Evolutionary conservation across 495 filamentous ascomycete species (phyloP).

Genomic region (Amorphotheca resinae): DNA sequence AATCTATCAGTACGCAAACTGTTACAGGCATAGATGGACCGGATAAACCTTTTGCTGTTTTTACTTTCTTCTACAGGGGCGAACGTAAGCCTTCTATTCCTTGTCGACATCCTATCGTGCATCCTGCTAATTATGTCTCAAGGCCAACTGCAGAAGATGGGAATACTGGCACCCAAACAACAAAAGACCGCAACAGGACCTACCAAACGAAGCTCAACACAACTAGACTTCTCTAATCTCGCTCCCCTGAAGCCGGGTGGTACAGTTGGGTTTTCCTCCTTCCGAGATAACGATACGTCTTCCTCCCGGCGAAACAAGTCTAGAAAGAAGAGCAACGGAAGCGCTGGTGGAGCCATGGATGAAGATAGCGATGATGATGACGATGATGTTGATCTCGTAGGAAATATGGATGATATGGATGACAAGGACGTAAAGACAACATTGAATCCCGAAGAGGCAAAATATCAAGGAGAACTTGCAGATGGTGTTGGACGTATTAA

Average conservation of each 20-base stretch:
- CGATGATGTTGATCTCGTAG: conserved; percentile 38
- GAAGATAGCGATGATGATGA: conserved; percentile 66
- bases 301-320: conserved; percentile 38
- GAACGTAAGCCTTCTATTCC: conserved; percentile 65
- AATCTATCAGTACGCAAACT: conserved; percentile 94
- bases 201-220: conserved; percentile 60
- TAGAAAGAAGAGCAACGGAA: conserved; percentile 42
- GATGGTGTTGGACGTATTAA: conserved; percentile 88
- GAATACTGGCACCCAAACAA: conserved; percentile 57
- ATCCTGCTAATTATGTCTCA: conserved; percentile 8
- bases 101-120: not conserved
- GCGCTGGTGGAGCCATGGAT: conserved; percentile 27
- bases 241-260: conserved; percentile 70
- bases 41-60: conserved; percentile 89
- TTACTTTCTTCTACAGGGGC: conserved; percentile 96
- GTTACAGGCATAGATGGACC: conserved; percentile 96
- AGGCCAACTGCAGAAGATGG: conserved; percentile 94
- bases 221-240: conserved; percentile 74
- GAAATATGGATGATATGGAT: conserved; percentile 62
- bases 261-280: conserved; percentile 79
- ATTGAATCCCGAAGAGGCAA: conserved; percentile 60
- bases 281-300: conserved; percentile 56
- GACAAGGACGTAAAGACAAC: conserved; percentile 53
- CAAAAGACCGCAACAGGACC: conserved; percentile 37
- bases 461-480: conserved; percentile 70